Evolutionary conservation across 2,329 filamentous ascomycete species (phyloP).

Genomic region (Aspergillus hortae): DNA sequence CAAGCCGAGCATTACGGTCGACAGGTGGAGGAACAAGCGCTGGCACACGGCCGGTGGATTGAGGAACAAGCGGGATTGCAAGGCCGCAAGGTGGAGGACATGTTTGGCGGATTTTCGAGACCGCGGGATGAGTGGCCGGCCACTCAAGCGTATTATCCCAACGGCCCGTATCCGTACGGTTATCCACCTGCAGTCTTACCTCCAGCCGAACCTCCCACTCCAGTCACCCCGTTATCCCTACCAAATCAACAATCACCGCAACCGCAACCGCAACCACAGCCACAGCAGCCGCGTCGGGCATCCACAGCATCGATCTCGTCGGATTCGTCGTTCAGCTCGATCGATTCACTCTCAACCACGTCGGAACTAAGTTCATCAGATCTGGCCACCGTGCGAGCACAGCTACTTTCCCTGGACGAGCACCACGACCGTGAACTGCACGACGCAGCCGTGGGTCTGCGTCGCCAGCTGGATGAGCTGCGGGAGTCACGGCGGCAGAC

Average conservation of each 20-base stretch:
- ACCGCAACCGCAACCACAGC: slow-evolving; percentile 1
- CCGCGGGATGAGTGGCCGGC: slow-evolving; percentile 1
- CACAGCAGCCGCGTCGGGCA: slow-evolving; percentile 21
- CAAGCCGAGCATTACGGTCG: slow-evolving; percentile 33
- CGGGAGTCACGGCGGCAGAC: slow-evolving; percentile 33
- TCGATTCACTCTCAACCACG: slow-evolving; percentile 35
- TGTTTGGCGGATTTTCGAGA: slow-evolving; percentile 14
- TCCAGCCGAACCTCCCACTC: not conserved
- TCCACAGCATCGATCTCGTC: slow-evolving; percentile 30
- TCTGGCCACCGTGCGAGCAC: slow-evolving; percentile 32
- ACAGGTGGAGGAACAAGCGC: slow-evolving; percentile 37
- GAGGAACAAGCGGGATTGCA: slow-evolving; percentile 34
- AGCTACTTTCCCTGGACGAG: slow-evolving; percentile 31
- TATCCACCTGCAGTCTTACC: not conserved
- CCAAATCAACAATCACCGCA: not conserved
- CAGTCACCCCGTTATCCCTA: not conserved
- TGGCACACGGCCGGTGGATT: slow-evolving; percentile 35
- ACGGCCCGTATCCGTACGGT: slow-evolving; percentile 5
- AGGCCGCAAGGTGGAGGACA: slow-evolving; percentile 23
- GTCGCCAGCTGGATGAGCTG: slow-evolving; percentile 30
- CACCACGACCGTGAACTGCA: slow-evolving; percentile 36
- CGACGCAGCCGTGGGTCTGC: slow-evolving; percentile 33
- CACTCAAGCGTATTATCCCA: slow-evolving; percentile 12
- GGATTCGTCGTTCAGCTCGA: slow-evolving; percentile 34
- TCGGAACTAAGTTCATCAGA: slow-evolving; percentile 35